phyloP scores from a whole-genome alignment of 306 rosid genomes.

The Vigna nakashimae region DNA sequence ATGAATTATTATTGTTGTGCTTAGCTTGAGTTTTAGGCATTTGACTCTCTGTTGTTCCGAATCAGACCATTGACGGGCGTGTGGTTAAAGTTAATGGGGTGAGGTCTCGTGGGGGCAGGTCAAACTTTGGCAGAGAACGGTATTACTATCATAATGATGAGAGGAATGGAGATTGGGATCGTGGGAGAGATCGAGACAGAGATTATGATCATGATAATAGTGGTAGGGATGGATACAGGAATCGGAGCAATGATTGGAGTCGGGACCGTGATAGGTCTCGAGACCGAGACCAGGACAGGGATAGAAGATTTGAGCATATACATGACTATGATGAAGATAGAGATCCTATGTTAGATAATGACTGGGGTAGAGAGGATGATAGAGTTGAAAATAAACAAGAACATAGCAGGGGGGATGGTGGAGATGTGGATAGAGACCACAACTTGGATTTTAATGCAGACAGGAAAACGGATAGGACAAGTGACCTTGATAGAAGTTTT shows the following conservation, averaged over 20 bases:
- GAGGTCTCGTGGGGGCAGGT: constrained; percentile 70
- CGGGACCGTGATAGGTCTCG: constrained; percentile 68
- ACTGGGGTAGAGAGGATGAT: constrained; percentile 51
- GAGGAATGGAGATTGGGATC: constrained; percentile 72
- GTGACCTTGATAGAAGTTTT: constrained; percentile 52
- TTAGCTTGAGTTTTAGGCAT: constrained; percentile 33
- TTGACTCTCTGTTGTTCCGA: constrained; percentile 49
- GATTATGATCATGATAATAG: constrained; percentile 61
- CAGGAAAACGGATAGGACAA: constrained; percentile 58
- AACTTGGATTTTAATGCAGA: constrained; percentile 48
- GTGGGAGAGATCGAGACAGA: constrained; percentile 57
- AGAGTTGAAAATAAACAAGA: constrained; percentile 50
- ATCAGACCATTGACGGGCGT: constrained; percentile 83
- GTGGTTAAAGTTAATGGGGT: constrained; percentile 86
- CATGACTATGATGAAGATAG: constrained; percentile 55
- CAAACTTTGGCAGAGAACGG: constrained; percentile 70
- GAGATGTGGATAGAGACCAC: constrained; percentile 56
- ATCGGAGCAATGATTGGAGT: constrained; percentile 54
- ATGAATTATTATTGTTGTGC: constrained; percentile 19
- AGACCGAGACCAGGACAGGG: constrained; percentile 64
- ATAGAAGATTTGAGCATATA: constrained; percentile 58
- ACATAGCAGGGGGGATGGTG: constrained; percentile 47
- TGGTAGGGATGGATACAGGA: constrained; percentile 61
- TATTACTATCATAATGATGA: constrained; percentile 52
- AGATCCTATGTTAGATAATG: constrained; percentile 55